Percentiles rank a stretch among this genome's conserved stretches.
These are phyloP conservation scores for Fusarium papillatum DNA, from an alignment of 2,329 filamentous ascomycete species.

Conservation along the genomic window DNA sequence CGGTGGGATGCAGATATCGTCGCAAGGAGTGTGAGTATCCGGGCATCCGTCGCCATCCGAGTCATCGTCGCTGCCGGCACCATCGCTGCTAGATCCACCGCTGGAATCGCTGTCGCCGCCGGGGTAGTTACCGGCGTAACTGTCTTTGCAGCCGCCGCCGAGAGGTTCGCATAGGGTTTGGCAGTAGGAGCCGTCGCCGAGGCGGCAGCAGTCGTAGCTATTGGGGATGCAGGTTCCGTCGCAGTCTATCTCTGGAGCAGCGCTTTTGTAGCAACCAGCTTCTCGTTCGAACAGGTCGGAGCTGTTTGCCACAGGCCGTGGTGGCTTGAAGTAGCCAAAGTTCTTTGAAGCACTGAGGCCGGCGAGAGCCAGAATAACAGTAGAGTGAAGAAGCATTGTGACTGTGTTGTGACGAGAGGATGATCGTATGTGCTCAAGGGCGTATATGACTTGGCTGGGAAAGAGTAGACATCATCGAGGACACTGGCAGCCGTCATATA, in stretches of 20 bases:
- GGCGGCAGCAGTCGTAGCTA: neutral
- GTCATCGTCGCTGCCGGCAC: neutral
- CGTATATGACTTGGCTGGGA: neutral
- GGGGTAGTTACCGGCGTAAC: neutral
- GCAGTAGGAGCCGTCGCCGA: neutral
- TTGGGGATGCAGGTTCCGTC: neutral
- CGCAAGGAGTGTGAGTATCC: neutral
- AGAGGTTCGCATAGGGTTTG: neutral
- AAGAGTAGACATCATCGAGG: neutral
- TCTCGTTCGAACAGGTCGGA: neutral
- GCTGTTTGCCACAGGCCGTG: neutral
- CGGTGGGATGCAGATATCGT: neutral
- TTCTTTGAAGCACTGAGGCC: neutral
- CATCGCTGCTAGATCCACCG: neutral
- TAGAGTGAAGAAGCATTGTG: neutral
- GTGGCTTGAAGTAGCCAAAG: neutral
- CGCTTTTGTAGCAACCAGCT: neutral
- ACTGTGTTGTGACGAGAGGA: neutral
- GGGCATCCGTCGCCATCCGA: neutral
- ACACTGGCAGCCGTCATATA: neutral
- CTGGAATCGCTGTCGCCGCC: neutral
- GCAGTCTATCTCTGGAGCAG: neutral
- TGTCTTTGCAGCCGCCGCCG: neutral
- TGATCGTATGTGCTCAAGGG: neutral
- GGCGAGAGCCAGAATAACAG: neutral